Percentiles rank a stretch among this genome's conserved stretches.
These are phyloP conservation scores for Jatropha multifida DNA, from an alignment of 441 rosid genomes.

Conservation along the genomic window DNA sequence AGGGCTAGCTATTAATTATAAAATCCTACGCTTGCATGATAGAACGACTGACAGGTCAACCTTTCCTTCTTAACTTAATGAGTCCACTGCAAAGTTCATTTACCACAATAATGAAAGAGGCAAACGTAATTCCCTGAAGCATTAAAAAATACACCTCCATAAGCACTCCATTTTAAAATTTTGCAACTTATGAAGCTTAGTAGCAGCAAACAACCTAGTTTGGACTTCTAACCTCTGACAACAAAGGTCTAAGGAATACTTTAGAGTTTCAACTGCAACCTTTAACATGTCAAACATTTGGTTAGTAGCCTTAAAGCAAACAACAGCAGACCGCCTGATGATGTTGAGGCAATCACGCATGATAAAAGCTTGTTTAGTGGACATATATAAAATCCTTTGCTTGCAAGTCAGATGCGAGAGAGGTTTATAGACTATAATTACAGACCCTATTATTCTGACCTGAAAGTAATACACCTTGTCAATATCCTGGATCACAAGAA, in stretches of 20 bases:
- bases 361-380: background rate
- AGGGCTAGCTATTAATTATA: background rate
- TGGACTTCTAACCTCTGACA: background rate
- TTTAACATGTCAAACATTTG: background rate
- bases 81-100: background rate
- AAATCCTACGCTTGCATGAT: background rate
- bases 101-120: background rate
- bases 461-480: background rate
- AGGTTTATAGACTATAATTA: background rate
- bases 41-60: background rate
- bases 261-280: no score
- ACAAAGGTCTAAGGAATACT: no score
- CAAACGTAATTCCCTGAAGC: background rate
- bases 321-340: background rate
- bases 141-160: background rate
- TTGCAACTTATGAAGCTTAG: background rate
- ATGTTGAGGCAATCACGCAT: background rate
- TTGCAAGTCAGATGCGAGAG: background rate
- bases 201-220: background rate
- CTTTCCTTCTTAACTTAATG: background rate
- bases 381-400: background rate
- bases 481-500: background rate
- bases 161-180: background rate
- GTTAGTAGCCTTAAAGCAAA: background rate
- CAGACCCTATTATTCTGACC: no score